phyloP scores from a whole-genome alignment of 768 basidiomycete species.

The Rhodotorula babjevae region DNA sequence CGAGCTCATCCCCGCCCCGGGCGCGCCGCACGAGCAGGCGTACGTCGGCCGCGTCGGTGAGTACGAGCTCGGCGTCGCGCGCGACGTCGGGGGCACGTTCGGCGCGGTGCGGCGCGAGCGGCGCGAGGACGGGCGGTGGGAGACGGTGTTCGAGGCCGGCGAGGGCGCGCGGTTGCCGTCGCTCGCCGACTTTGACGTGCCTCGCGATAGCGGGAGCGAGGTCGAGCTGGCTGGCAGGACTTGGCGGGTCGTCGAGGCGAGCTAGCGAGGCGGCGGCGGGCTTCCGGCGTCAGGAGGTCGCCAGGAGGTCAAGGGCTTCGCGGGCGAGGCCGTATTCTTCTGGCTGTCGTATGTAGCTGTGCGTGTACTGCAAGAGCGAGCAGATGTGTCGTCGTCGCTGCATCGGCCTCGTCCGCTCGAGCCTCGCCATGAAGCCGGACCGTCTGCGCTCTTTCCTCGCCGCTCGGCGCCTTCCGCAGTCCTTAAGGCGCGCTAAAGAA shows the following conservation, averaged over 20 bases:
- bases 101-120: not conserved
- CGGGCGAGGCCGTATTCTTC: too few species aligned
- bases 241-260: slow-evolving; percentile 4
- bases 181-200: not conserved
- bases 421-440: too few species aligned
- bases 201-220: not conserved
- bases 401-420: too few species aligned
- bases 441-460: too few species aligned
- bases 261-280: not conserved
- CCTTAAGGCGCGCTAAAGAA: too few species aligned
- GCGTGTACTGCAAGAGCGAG: too few species aligned
- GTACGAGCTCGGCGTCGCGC: slow-evolving; percentile 4
- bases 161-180: not conserved
- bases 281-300: too few species aligned
- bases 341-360: too few species aligned
- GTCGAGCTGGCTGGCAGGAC: not conserved
- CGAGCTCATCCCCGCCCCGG: not conserved
- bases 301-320: too few species aligned
- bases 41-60: slow-evolving; percentile 26
- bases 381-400: too few species aligned
- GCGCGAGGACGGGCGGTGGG: not conserved
- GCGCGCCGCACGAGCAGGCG: not conserved
- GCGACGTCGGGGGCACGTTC: not conserved
- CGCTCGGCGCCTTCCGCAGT: too few species aligned
- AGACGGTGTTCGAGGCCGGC: not conserved